Evolutionary conservation across 1,139 yeast species (phyloP).

Genomic region (Debaryomyces sp.): DNA sequence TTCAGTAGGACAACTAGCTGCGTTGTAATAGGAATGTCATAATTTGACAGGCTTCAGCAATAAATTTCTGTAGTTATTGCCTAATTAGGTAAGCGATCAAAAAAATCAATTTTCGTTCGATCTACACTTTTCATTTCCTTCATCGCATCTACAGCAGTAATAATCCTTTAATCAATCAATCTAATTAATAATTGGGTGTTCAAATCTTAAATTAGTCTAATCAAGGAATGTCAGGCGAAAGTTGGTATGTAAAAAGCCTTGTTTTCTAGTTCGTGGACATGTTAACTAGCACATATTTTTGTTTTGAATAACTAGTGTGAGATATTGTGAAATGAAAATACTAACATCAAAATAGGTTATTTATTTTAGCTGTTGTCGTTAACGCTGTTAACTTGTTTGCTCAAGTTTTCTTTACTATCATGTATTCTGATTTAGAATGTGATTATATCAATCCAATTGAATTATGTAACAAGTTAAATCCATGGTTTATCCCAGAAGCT

Average conservation of each 20-base stretch:
- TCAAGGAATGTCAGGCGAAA: slow-evolving; percentile 30
- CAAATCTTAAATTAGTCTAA: neutral
- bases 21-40: neutral
- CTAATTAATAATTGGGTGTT: neutral
- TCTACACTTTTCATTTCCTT: slow-evolving; percentile 9
- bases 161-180: slow-evolving; percentile 2
- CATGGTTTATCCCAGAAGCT: slow-evolving; percentile 90
- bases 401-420: slow-evolving; percentile 90
- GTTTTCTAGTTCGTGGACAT: neutral
- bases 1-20: neutral
- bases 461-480: slow-evolving; percentile 88
- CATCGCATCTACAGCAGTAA: neutral
- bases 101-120: slow-evolving; percentile 2
- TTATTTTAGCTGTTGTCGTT: slow-evolving; percentile 79
- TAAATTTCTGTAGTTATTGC: slow-evolving; percentile 1
- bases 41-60: neutral
- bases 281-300: neutral
- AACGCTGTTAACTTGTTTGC: slow-evolving; percentile 87
- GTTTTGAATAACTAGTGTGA: neutral
- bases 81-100: slow-evolving; percentile 8
- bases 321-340: neutral
- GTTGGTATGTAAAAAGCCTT: slow-evolving; percentile 27
- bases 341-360: slow-evolving; percentile 47
- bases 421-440: slow-evolving; percentile 91
- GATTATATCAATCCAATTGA: slow-evolving; percentile 98